Evolutionary conservation across 2,329 filamentous ascomycete species (phyloP).

Genomic region (Cercospora zeina): DNA sequence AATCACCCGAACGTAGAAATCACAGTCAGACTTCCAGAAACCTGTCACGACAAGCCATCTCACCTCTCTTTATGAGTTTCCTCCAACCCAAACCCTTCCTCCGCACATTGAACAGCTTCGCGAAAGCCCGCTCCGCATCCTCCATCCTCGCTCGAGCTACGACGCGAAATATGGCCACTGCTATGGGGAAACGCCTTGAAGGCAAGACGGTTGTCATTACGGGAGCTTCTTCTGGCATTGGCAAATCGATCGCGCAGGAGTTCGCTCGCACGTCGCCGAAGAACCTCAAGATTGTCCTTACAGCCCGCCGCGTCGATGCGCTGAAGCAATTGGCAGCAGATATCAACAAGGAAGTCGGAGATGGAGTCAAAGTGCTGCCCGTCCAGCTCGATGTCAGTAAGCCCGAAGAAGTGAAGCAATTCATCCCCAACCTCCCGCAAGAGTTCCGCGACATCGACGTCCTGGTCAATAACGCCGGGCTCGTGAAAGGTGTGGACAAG

Average conservation of each 20-base stretch:
- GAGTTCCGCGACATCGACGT: slow-evolving; percentile 85
- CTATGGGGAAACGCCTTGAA: slow-evolving; percentile 77
- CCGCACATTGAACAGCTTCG: slow-evolving; percentile 17
- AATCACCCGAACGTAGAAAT: slow-evolving; percentile 21
- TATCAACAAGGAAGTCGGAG: slow-evolving; percentile 73
- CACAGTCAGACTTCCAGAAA: slow-evolving; percentile 9
- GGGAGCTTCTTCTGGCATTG: slow-evolving; percentile 91
- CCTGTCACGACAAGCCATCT: slow-evolving; percentile 9
- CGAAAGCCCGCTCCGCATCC: neutral
- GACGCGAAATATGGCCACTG: slow-evolving; percentile 60
- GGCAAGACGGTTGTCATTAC: slow-evolving; percentile 93
- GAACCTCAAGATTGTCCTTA: slow-evolving; percentile 79
- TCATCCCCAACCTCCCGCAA: slow-evolving; percentile 71
- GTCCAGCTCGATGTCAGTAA: slow-evolving; percentile 87
- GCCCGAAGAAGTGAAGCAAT: slow-evolving; percentile 68
- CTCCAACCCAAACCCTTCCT: slow-evolving; percentile 18
- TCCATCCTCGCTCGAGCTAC: slow-evolving; percentile 4
- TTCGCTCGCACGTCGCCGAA: slow-evolving; percentile 83
- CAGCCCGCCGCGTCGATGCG: slow-evolving; percentile 79
- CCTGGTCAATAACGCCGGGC: slow-evolving; percentile 91
- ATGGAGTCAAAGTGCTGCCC: slow-evolving; percentile 77
- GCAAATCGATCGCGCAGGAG: slow-evolving; percentile 77
- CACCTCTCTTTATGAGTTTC: slow-evolving; percentile 22
- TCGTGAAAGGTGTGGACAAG: slow-evolving; percentile 84
- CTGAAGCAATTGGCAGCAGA: slow-evolving; percentile 74